Evolutionary conservation across 148 eudicot species (phyloP).

Genomic region (Vaccinium corymbosum): DNA sequence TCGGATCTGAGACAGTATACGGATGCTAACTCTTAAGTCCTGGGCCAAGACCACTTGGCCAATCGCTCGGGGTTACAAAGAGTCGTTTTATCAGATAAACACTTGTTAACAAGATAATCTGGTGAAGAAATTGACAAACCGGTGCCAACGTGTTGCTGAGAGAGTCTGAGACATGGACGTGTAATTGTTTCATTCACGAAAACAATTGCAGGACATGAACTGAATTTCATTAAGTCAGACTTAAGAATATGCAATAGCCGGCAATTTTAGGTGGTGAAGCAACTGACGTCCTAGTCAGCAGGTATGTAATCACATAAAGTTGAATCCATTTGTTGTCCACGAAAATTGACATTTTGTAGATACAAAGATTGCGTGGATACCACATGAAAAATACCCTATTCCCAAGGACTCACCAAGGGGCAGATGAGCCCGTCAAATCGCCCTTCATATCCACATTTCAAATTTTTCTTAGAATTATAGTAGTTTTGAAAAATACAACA

Average conservation of each 20-base stretch:
- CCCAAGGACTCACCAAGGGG: too few relatives aligned
- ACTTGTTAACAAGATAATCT: neutral
- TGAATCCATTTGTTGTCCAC: neutral
- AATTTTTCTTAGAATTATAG: too few relatives aligned
- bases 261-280: constrained; percentile 4
- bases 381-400: neutral
- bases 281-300: neutral
- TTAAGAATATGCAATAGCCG: neutral
- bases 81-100: neutral
- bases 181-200: neutral
- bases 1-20: too few relatives aligned
- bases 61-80: too few relatives aligned
- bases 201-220: neutral
- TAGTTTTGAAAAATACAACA: too few relatives aligned
- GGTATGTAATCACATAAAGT: neutral
- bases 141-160: neutral
- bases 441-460: too few relatives aligned
- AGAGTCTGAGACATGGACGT: neutral
- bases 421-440: too few relatives aligned
- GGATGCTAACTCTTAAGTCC: too few relatives aligned
- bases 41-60: too few relatives aligned
- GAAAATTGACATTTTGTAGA: neutral
- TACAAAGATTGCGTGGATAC: neutral
- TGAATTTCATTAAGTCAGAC: neutral
- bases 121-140: neutral